Conservation (phyloP, 2,329 filamentous ascomycete species). For the Alternaria metachromatica region DNA sequence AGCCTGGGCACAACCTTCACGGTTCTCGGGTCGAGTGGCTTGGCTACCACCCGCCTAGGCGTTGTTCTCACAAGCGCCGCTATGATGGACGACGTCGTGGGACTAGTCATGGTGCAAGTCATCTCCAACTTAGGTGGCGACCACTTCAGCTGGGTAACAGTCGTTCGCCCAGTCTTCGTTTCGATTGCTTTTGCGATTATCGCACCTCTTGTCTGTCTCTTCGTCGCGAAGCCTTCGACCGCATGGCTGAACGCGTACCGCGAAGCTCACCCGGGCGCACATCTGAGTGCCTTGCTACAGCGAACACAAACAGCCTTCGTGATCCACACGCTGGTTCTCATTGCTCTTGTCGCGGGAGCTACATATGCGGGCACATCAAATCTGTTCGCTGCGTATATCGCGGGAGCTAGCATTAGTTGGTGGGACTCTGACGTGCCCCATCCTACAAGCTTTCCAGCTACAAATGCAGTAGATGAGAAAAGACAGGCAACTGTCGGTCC, state of each 20-base stretch:
- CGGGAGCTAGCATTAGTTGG: constrained; percentile 66
- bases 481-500: neutral
- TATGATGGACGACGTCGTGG: constrained; percentile 83
- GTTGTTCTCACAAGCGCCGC: constrained; percentile 73
- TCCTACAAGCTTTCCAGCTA: neutral
- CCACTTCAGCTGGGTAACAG: constrained; percentile 49
- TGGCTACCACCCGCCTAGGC: constrained; percentile 63
- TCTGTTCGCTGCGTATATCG: constrained; percentile 66
- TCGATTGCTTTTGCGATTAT: constrained; percentile 60
- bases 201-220: constrained; percentile 57
- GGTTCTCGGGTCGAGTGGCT: constrained; percentile 66
- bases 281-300: constrained; percentile 33
- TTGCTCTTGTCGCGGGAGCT: constrained; percentile 59
- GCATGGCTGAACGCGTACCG: constrained; percentile 43
- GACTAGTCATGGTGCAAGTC: constrained; percentile 77
- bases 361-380: constrained; percentile 69
- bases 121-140: constrained; percentile 68
- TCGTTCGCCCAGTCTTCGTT: constrained; percentile 60
- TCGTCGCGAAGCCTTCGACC: constrained; percentile 54
- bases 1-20: constrained; percentile 75
- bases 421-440: constrained; percentile 57
- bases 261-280: constrained; percentile 20
- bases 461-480: neutral
- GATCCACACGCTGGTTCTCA: constrained; percentile 58
- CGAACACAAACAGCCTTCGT: constrained; percentile 50